Evolutionary conservation across 345 rosid genomes (phyloP).

Genomic region (Gossypium rotundifolium): DNA sequence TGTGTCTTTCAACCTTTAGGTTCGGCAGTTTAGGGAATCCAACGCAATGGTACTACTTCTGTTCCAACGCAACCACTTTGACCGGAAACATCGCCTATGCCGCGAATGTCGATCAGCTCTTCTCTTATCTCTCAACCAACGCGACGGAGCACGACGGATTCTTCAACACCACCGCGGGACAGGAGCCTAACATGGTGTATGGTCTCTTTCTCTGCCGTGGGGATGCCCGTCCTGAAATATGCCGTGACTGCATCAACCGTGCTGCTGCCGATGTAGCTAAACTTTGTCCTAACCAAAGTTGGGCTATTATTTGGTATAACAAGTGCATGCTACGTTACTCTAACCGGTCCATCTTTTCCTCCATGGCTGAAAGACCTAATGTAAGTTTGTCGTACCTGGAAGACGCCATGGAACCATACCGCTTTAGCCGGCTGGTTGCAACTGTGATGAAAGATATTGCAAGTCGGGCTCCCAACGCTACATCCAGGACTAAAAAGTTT

Average conservation of each 20-base stretch:
- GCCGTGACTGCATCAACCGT: slow-evolving; percentile 12
- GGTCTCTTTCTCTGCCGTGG: slow-evolving; percentile 33
- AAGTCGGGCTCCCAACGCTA: not conserved
- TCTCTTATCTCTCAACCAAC: slow-evolving; percentile 16
- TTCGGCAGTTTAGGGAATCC: not conserved
- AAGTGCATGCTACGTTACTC: slow-evolving; percentile 21
- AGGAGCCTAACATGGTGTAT: slow-evolving; percentile 4
- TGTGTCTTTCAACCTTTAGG: not conserved
- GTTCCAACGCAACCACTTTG: not conserved
- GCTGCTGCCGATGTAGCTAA: not conserved
- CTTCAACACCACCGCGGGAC: slow-evolving; percentile 11
- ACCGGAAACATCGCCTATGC: slow-evolving; percentile 5
- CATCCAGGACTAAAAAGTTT: slow-evolving; percentile 16
- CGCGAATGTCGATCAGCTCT: slow-evolving; percentile 9
- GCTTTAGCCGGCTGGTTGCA: not conserved
- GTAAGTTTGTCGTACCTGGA: not conserved
- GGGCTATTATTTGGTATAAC: slow-evolving; percentile 15
- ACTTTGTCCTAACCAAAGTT: slow-evolving; percentile 10
- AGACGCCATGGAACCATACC: not conserved
- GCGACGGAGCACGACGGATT: slow-evolving; percentile 14
- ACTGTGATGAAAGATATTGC: slow-evolving; percentile 1
- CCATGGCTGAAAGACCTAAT: not conserved
- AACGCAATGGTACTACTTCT: not conserved
- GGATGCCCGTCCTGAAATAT: slow-evolving; percentile 7
- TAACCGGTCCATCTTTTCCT: not conserved